These are phyloP conservation scores for Microcera coccophila DNA, from an alignment of 2,329 filamentous ascomycete genomes.

Conservation along the genomic window DNA sequence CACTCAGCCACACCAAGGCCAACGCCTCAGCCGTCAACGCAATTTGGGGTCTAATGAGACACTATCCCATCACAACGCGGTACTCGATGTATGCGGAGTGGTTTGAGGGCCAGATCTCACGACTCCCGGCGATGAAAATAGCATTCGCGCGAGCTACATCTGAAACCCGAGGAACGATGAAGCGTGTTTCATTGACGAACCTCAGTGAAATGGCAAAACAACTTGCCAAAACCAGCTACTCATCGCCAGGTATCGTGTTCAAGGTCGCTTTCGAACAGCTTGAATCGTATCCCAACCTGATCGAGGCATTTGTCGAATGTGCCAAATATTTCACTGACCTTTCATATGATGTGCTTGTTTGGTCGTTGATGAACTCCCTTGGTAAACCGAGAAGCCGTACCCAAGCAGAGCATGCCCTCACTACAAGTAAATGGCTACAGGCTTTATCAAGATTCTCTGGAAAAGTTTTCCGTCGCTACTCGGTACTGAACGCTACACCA, in stretches of 20 bases:
- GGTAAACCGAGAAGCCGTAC: slow-evolving; percentile 61
- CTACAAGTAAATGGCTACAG: slow-evolving; percentile 89
- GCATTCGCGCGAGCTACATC: slow-evolving; percentile 73
- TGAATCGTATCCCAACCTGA: slow-evolving; percentile 90
- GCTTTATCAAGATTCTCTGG: slow-evolving; percentile 88
- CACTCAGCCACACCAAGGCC: slow-evolving; percentile 77
- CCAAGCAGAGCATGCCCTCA: slow-evolving; percentile 58
- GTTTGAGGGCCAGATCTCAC: slow-evolving; percentile 75
- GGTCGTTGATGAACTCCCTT: slow-evolving; percentile 78
- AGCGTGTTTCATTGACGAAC: slow-evolving; percentile 85
- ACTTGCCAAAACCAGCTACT: slow-evolving; percentile 86
- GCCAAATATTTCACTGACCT: slow-evolving; percentile 90
- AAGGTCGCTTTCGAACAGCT: slow-evolving; percentile 84
- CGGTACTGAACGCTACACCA: slow-evolving; percentile 76
- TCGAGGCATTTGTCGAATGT: slow-evolving; percentile 91
- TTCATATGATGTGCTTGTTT: slow-evolving; percentile 89
- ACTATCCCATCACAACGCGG: slow-evolving; percentile 70
- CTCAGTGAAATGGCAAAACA: slow-evolving; percentile 79
- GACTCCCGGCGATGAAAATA: slow-evolving; percentile 69
- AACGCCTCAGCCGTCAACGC: slow-evolving; percentile 84
- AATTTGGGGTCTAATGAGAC: slow-evolving; percentile 76
- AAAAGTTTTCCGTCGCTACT: slow-evolving; percentile 82
- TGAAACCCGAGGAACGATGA: slow-evolving; percentile 82
- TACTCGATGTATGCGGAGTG: slow-evolving; percentile 93
- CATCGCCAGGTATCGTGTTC: slow-evolving; percentile 88